Base-by-base conservation (phyloP, 768 basidiomycete species). In the Austroboletus eburneus region DNA sequence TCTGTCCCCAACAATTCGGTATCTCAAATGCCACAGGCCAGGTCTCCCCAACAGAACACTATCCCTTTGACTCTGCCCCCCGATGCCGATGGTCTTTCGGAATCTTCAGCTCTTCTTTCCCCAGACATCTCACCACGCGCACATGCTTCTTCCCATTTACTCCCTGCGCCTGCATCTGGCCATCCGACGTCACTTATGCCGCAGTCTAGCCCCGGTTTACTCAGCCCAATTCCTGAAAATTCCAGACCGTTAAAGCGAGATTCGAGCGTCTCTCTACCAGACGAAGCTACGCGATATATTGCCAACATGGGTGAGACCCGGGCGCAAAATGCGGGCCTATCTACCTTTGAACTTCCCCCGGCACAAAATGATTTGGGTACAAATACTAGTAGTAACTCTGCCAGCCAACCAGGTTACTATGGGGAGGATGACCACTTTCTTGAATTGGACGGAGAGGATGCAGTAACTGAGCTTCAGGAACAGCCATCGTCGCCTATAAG, bases 211-310 rank as follows among this genome's bases (percentile, higher is more conserved):
- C 46, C 54, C 14, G 44, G 39, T 25, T 49, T 52, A 25, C 59
- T 57, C 33, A 61, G 46, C 39, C 62, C 54, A 30, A 62, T 55
- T 34, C 52, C 61, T 17, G 65, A 71, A 58, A 58, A 59, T 50
- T 63, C 65, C 18, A 62, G 63, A n/a, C 61, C 68, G 5, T 54
- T 71, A 16, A 77, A 78, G n/a, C 77, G 83, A 45, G 83, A 83
- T 42, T 88, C 85, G 9, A 75, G 77, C 20, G 77, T 84, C 41
- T 79, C 83, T 27, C 72, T 89, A 30, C 85, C 88, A 1, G 86
- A 89, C 45, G 89, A 91, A 62, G 83, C 87, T 14, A 79, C 73
- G 52, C 80, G 77, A 39, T 89, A 87, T 57, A 83, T 87, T 46
- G 73, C 79, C 30, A 79, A 75, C 55, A 81, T 86, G 76, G 67